Percentiles rank a stretch among this genome's conserved stretches.
These are phyloP conservation scores for Kazachstania sp. DNA, from an alignment of 1,139 yeast genomes.

Conservation along the genomic window DNA sequence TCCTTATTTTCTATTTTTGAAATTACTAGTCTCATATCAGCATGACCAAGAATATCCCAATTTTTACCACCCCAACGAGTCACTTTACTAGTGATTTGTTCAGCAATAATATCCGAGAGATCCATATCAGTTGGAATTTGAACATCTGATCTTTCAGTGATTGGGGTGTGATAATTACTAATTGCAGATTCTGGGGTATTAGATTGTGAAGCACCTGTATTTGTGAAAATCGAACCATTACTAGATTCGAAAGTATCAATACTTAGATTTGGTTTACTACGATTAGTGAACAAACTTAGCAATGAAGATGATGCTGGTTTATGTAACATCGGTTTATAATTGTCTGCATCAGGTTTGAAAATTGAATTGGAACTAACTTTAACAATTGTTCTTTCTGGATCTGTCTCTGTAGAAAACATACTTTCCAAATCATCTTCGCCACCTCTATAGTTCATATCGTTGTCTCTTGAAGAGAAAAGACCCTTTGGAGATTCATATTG, in stretches of 20 bases:
- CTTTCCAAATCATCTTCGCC: slow-evolving; percentile 18
- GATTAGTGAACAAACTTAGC: slow-evolving; percentile 20
- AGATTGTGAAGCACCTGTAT: slow-evolving; percentile 8
- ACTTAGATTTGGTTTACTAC: slow-evolving; percentile 12
- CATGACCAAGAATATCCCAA: slow-evolving; percentile 16
- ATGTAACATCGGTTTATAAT: slow-evolving; percentile 18
- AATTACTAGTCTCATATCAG: slow-evolving; percentile 6
- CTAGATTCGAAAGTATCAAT: slow-evolving; percentile 1
- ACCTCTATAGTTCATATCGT: neutral
- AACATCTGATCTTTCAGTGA: neutral
- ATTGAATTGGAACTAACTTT: slow-evolving; percentile 1
- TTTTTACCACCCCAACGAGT: slow-evolving; percentile 9
- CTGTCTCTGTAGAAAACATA: slow-evolving; percentile 12
- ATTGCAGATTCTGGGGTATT: slow-evolving; percentile 5
- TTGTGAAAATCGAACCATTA: neutral
- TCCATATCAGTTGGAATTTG: neutral
- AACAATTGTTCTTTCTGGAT: neutral
- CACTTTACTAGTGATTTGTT: neutral
- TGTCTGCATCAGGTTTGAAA: slow-evolving; percentile 10
- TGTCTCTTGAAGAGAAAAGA: neutral
- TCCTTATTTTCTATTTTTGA: slow-evolving; percentile 85
- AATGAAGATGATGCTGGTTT: slow-evolving; percentile 18
- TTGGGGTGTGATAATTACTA: slow-evolving; percentile 4
- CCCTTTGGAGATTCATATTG: neutral
- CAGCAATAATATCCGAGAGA: neutral